Percentiles rank a stretch among this genome's conserved stretches.
Evolutionary conservation across 2,329 filamentous ascomycete species (phyloP).

Genomic region (Trichophaea hybrida): DNA sequence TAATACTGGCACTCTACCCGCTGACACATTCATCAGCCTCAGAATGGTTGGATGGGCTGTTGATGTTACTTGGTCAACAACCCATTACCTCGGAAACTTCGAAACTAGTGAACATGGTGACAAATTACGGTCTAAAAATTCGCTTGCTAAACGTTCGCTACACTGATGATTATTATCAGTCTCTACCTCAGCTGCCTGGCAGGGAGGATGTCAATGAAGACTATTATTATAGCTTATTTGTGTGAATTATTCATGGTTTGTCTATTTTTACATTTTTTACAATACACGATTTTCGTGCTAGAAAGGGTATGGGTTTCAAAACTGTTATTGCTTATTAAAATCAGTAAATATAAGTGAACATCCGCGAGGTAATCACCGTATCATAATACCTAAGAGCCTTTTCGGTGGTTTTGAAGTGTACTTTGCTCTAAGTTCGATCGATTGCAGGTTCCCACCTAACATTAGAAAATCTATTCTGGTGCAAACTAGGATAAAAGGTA

Average conservation of each 20-base stretch:
- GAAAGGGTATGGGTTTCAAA: no score
- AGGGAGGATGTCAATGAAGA: conserved; percentile 79
- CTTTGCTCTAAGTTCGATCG: no score
- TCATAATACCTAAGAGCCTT: no score
- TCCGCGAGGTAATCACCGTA: no score
- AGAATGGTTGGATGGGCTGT: conserved; percentile 88
- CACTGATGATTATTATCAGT: conserved; percentile 51
- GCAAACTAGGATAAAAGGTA: no score
- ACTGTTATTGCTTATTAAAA: no score
- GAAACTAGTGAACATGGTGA: conserved; percentile 71
- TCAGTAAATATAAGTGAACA: no score
- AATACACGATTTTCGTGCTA: no score
- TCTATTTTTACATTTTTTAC: no score
- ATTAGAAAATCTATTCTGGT: no score
- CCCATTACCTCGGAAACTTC: conserved; percentile 96
- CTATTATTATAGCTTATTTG: conserved; percentile 58
- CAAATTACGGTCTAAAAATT: conserved; percentile 85
- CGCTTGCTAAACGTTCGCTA: conserved; percentile 80
- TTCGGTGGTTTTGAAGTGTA: no score
- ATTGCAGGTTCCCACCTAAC: no score
- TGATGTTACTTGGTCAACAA: conserved; percentile 88
- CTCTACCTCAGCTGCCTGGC: conserved; percentile 61
- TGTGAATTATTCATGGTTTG: neutral
- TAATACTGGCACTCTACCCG: conserved; percentile 72
- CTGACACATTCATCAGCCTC: conserved; percentile 68